phyloP scores from a whole-genome alignment of 331 rosid genomes.

The Pyrus hybrid region DNA sequence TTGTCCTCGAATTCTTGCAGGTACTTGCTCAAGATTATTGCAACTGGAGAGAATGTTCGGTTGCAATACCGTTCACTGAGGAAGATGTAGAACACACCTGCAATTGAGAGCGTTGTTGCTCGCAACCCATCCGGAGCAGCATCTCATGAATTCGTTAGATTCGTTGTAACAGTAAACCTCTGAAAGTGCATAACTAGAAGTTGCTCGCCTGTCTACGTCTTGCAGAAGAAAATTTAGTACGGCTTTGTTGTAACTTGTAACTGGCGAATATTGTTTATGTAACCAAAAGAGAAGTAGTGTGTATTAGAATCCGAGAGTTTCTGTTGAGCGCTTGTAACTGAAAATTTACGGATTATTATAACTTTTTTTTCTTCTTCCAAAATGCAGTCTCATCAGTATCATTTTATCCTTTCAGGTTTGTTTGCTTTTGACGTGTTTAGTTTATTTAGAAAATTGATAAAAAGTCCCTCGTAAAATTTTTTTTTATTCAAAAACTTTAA shows the following conservation, averaged over 20 bases:
- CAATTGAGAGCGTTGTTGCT: constrained; percentile 33
- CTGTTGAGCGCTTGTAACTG: constrained; percentile 27
- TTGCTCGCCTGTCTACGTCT: constrained; percentile 17
- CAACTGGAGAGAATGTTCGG: constrained; percentile 81
- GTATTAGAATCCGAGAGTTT: constrained; percentile 14
- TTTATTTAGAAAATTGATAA: too few species aligned
- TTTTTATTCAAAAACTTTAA: too few species aligned
- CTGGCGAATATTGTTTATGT: constrained; percentile 10
- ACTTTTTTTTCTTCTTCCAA: too few species aligned
- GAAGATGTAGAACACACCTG: constrained; percentile 47
- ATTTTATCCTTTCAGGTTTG: too few species aligned
- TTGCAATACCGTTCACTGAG: constrained; percentile 93
- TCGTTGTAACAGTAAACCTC: constrained; percentile 10
- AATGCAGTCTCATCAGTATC: too few species aligned
- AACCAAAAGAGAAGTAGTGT: constrained; percentile 22
- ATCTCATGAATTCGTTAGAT: constrained; percentile 25
- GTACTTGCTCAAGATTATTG: constrained; percentile 89
- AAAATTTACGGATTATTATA: too few species aligned
- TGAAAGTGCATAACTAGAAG: constrained; percentile 11
- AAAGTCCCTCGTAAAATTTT: too few species aligned
- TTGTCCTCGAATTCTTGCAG: constrained; percentile 27
- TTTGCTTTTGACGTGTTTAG: too few species aligned
- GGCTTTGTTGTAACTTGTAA: constrained; percentile 10
- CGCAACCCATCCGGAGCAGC: constrained; percentile 54
- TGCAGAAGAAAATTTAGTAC: neutral